Evolutionary conservation across 192 early-diverging fungal species (phyloP).

Genomic region (Lobosporangium transversale): DNA sequence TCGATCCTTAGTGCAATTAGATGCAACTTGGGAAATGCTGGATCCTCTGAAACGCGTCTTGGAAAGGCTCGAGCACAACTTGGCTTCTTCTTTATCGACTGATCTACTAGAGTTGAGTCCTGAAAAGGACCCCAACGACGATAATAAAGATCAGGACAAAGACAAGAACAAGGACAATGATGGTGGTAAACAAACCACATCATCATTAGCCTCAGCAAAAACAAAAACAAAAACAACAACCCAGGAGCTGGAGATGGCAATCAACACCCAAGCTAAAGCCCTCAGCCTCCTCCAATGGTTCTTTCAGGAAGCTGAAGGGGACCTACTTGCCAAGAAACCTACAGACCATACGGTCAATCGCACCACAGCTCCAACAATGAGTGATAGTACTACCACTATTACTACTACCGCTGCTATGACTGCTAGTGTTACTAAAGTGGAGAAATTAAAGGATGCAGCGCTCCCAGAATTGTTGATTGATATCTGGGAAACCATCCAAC

Average conservation of each 20-base stretch:
- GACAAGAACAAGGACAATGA: slow-evolving; percentile 4
- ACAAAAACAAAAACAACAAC: too few species aligned
- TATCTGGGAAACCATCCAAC: slow-evolving; percentile 20
- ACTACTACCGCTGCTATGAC: too few species aligned
- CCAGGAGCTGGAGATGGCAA: slow-evolving; percentile 1
- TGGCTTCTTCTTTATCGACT: neutral
- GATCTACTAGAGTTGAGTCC: neutral
- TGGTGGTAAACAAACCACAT: too few species aligned
- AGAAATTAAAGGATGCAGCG: neutral
- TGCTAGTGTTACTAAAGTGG: neutral
- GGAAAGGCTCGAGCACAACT: slow-evolving; percentile 8
- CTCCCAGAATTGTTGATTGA: slow-evolving; percentile 9
- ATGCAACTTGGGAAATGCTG: slow-evolving; percentile 9
- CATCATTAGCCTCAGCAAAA: too few species aligned
- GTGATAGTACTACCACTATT: too few species aligned
- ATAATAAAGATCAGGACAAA: neutral
- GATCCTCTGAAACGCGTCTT: slow-evolving; percentile 5
- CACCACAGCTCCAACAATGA: too few species aligned
- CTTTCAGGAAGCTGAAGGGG: slow-evolving; percentile 18
- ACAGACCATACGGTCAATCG: too few species aligned
- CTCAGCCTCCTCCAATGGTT: slow-evolving; percentile 17
- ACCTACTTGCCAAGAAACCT: too few species aligned
- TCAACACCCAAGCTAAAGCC: slow-evolving; percentile 13
- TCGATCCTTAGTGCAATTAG: slow-evolving; percentile 4
- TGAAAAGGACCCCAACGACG: neutral